These are phyloP conservation scores for Luffa aegyptiaca DNA, from an alignment of 306 rosid genomes.

Conservation along the genomic window DNA sequence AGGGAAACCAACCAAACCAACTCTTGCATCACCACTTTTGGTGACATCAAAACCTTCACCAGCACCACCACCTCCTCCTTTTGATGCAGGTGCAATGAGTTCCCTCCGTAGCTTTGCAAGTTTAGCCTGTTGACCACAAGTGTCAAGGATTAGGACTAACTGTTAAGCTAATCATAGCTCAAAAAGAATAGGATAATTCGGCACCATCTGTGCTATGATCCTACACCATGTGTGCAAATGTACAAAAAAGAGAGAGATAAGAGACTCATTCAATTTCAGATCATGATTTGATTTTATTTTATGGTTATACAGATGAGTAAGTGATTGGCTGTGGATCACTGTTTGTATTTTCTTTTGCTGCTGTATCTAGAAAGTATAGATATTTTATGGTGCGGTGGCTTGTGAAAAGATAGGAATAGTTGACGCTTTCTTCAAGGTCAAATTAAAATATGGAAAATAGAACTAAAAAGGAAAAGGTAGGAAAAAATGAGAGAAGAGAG, in stretches of 20 bases:
- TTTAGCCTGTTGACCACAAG: conserved; percentile 61
- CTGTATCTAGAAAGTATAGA: not conserved
- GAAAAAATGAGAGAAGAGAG: too few species aligned
- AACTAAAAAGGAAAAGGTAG: too few species aligned
- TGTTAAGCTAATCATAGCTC: not conserved
- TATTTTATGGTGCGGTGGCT: not conserved
- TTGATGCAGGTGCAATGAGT: conserved; percentile 72
- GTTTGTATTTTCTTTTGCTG: not conserved
- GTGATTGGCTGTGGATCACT: not conserved
- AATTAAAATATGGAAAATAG: too few species aligned
- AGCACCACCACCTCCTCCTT: conserved; percentile 93
- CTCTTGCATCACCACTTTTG: conserved; percentile 99
- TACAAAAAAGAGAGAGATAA: not conserved
- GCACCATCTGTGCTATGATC: not conserved
- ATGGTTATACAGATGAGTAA: not conserved
- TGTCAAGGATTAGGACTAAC: not conserved
- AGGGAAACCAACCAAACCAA: conserved; percentile 97
- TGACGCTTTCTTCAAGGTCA: too few species aligned
- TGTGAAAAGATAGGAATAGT: not conserved
- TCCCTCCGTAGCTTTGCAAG: conserved; percentile 94
- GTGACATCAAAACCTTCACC: conserved; percentile 99
- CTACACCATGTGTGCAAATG: not conserved
- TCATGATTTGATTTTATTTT: not conserved
- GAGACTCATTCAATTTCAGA: not conserved
- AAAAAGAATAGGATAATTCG: not conserved